These are phyloP conservation scores for Sphagnum fallax DNA, from an alignment of 228 moss, liverwort and hornwort species.

Conservation along the genomic window DNA sequence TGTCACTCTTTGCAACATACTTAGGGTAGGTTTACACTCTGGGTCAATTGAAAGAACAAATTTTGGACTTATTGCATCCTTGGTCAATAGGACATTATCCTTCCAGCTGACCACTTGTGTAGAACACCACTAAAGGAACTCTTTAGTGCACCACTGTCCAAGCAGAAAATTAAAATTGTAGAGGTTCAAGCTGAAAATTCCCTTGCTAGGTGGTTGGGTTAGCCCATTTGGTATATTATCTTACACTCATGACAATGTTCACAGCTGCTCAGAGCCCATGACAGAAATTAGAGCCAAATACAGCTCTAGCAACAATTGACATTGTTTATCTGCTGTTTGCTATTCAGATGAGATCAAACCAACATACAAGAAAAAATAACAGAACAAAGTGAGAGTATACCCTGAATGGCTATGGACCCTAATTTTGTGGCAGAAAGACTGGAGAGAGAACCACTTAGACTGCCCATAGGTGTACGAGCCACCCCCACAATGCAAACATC, in stretches of 20 bases:
- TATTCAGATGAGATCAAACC: background rate
- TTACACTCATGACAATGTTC: background rate
- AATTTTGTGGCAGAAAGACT: conserved; percentile 33
- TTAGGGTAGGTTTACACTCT: too few species aligned
- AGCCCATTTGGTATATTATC: too few species aligned
- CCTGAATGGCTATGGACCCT: conserved; percentile 50
- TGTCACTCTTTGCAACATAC: too few species aligned
- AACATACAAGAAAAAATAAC: background rate
- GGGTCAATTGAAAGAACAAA: too few species aligned
- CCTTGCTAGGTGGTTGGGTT: too few species aligned
- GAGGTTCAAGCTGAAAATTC: too few species aligned
- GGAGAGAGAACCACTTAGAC: conserved; percentile 36
- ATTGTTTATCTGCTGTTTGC: background rate
- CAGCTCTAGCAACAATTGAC: background rate
- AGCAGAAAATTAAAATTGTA: too few species aligned
- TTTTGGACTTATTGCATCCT: too few species aligned
- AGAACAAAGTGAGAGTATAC: conserved; percentile 1
- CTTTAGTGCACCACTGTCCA: too few species aligned
- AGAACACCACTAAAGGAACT: too few species aligned
- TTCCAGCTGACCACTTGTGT: too few species aligned
- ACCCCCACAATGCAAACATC: conserved; percentile 50
- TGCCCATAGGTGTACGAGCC: conserved; percentile 47
- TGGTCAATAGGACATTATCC: too few species aligned
- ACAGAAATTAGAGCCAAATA: background rate
- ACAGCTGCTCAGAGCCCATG: background rate